A percentile compares a stretch with the other conserved stretches of the same genome.
Evolutionary conservation across 805 yeast genomes (phyloP).

Genomic region (Priceomyces melissophilus): DNA sequence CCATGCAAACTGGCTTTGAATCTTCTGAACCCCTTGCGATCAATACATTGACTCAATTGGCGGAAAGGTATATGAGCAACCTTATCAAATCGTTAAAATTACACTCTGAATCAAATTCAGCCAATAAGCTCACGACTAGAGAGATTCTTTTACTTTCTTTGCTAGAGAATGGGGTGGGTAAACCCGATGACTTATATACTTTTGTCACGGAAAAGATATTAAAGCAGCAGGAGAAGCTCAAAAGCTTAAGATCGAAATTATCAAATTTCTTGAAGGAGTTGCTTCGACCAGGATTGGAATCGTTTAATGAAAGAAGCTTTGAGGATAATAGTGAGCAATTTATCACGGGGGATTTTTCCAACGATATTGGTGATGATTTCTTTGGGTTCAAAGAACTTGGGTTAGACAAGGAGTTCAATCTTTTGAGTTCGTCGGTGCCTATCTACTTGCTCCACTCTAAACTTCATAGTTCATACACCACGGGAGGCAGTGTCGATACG

Average conservation of each 20-base stretch:
- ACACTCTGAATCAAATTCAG: conserved; percentile 63
- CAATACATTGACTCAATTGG: conserved; percentile 75
- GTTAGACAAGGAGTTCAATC: conserved; percentile 84
- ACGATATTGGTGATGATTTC: conserved; percentile 93
- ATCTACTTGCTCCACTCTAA: conserved; percentile 80
- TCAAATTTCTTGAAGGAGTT: conserved; percentile 72
- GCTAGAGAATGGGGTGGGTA: conserved; percentile 81
- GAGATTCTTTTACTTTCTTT: conserved; percentile 61
- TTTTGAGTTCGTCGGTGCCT: conserved; percentile 83
- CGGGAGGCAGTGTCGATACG: conserved; percentile 42
- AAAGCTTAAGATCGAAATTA: conserved; percentile 64
- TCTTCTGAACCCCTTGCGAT: conserved; percentile 73
- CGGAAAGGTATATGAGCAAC: conserved; percentile 75
- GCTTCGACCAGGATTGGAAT: conserved; percentile 75
- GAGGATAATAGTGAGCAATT: conserved; percentile 92
- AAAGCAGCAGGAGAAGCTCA: conserved; percentile 65
- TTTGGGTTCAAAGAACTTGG: conserved; percentile 96
- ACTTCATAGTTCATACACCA: conserved; percentile 55
- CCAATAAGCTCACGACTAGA: conserved; percentile 33
- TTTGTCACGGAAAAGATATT: conserved; percentile 70
- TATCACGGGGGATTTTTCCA: conserved; percentile 90
- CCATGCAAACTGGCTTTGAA: conserved; percentile 93
- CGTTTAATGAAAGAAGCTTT: conserved; percentile 72
- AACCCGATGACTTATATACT: conserved; percentile 70
- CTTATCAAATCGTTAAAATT: conserved; percentile 66